Evolutionary conservation across 2,329 filamentous ascomycete genomes (phyloP), one percentile per base, ranked within the genome.

Genomic region (Fusarium burgessii): DNA sequence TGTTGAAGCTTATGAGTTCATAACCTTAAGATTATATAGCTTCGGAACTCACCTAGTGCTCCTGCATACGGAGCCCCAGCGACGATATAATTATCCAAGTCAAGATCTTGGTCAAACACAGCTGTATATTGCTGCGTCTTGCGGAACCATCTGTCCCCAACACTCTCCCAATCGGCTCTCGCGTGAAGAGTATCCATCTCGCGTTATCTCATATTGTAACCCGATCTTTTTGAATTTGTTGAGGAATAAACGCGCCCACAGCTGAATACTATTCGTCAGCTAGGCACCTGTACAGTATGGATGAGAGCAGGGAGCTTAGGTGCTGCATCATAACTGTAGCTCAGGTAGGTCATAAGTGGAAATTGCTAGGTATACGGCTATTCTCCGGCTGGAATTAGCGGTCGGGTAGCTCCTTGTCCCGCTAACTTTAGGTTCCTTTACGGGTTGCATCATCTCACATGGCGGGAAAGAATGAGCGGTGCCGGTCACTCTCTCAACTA

Each of bases 101-200:
- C 95, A 69, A 98, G 86, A 79, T 97, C 94, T 78, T 93, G 89
- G 82, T 97, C 94, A 81, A 98, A 99, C 72, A 98, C 89, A 73
- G 91, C 92, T 67, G 94, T 95, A 85, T 98, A 99, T 67, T 97
- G 89, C 82, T 95, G 93, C 62, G 93, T 91, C 85, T 97, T 98
- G 80, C 95, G 93, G 84, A 98, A 99, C 86, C 97, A 98, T 77
- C 90, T 92, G 82, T 97, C 93, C 79, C 94, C 96, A 73, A 98
- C 90, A 82, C 90, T 92, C 85, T 97, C 94, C 96, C 96, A 99
- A 81, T 95, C 93, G 77, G 93, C 92, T 76, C 93, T 93, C 77
- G 95, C 87, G 81, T 88, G 86, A 77, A 86, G 82, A 71, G 83
- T 82, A 76, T 89, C 88, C 88, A 90, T 90, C 52, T 70, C 68